Evolutionary conservation across 768 basidiomycete species (phyloP), one percentile per base, ranked within the genome.

Genomic region (Tylopilus sp.): DNA sequence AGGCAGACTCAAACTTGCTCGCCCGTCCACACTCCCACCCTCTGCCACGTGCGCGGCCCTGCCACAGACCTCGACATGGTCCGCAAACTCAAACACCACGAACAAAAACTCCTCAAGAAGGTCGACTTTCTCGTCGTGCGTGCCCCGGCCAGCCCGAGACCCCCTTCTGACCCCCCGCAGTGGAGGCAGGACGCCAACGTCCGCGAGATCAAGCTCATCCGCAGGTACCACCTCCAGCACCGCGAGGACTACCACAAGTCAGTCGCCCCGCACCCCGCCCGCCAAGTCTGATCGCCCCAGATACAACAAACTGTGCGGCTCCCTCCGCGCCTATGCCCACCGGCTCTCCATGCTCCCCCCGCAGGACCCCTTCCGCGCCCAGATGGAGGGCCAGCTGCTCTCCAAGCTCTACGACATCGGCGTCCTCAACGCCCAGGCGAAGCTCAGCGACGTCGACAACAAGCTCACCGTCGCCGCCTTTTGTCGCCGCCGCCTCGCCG

Each of bases 321-420:
- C 87, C 4, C 74, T 98, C 40, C 83, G 94, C 41, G 81, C 87
- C 3, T 84, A 88, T 67, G 89, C 92, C 0, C 93, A 98, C 72
- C 84, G 92, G 21, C 66, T 98, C 42, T 86, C 95, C 17, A 76
- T 92, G 24, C 82, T 99, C 11, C 92, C 97, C 2, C 77, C 90
- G 0, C 84, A 92, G 60, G 96, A 98, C 71, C 89, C 93, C 4
- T 91, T 91, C 71, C 82, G 96, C 19, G 57, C 84, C 6, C 82
- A 85, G 51, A 91, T 90, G 83, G 89, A 99, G 72, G 82, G 73
- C 40, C 86, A 91, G 62, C 77, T 98, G 21, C 82, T 99, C 48
- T 87, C 90, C 55, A 98, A 98, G 70, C 82, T 98, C 55, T 99
- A 98, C 73, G 97, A 99, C 72, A 91, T 96, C 78, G 97, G 96